Conservation (phyloP, 139 green algal species). For the Bryopsis sp. region DNA sequence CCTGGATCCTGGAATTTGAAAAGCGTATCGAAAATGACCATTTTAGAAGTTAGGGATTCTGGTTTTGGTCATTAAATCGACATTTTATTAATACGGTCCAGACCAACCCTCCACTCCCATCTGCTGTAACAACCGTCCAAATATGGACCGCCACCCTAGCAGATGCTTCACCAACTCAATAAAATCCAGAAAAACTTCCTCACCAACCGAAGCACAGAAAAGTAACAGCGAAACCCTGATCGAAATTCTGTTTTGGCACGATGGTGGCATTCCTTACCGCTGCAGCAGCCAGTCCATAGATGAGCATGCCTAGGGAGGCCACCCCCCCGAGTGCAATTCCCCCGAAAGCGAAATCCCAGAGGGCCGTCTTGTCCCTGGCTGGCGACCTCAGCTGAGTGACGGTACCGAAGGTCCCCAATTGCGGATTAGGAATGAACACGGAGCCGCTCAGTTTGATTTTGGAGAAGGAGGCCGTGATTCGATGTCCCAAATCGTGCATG, state of each 20-base stretch:
- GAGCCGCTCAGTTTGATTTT: constrained; percentile 72
- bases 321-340: constrained; percentile 49
- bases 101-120: too few species aligned
- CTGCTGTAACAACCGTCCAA: too few species aligned
- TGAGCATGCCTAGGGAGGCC: constrained; percentile 46
- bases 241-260: too few species aligned
- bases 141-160: too few species aligned
- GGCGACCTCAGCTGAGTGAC: constrained; percentile 78
- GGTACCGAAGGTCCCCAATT: constrained; percentile 78
- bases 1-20: background rate
- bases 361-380: constrained; percentile 37
- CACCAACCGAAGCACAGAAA: too few species aligned
- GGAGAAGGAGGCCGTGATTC: constrained; percentile 24
- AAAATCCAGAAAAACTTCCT: too few species aligned
- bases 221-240: too few species aligned
- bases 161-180: too few species aligned
- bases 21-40: too few species aligned
- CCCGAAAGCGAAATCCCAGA: constrained; percentile 76
- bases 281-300: constrained; percentile 32
- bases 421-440: constrained; percentile 83
- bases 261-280: constrained; percentile 18
- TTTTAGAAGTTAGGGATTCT: too few species aligned
- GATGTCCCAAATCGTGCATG: constrained; percentile 69
- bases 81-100: too few species aligned
- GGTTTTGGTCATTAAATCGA: too few species aligned